Evolutionary conservation across 495 filamentous ascomycete species (phyloP).

Genomic region (Elasticomyces elasticus): DNA sequence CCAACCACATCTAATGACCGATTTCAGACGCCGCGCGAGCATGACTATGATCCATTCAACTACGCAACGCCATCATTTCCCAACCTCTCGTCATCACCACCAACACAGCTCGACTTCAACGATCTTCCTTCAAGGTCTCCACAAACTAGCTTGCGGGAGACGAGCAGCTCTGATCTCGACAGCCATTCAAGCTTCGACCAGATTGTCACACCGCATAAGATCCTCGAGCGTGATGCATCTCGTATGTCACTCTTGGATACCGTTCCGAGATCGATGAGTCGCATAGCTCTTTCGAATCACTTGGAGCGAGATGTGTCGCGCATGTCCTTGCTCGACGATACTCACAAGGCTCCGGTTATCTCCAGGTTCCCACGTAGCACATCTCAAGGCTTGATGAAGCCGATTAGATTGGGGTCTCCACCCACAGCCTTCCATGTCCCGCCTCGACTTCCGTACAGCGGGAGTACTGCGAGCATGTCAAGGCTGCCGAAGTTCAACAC

Average conservation of each 20-base stretch:
- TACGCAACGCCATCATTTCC: neutral
- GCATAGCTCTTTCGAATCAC: neutral
- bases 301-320: neutral
- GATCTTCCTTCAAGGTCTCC: constrained; percentile 4
- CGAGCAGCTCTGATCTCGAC: constrained; percentile 11
- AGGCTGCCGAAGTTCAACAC: constrained; percentile 5
- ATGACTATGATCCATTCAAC: constrained; percentile 3
- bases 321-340: neutral
- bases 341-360: neutral
- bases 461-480: neutral
- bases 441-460: constrained; percentile 1
- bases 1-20: neutral
- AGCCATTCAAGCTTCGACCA: constrained; percentile 18
- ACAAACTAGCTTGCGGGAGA: neutral
- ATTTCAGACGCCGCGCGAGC: neutral
- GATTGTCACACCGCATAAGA: constrained; percentile 11
- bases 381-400: constrained; percentile 8
- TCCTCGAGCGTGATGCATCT: constrained; percentile 7
- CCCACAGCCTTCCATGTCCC: constrained; percentile 8
- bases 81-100: constrained; percentile 2
- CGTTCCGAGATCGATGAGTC: neutral
- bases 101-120: neutral
- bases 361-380: neutral
- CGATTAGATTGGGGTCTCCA: constrained; percentile 8
- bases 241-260: constrained; percentile 10